Conservation (phyloP, 2,329 filamentous ascomycete species). For the Paracamarosporium sp. region DNA sequence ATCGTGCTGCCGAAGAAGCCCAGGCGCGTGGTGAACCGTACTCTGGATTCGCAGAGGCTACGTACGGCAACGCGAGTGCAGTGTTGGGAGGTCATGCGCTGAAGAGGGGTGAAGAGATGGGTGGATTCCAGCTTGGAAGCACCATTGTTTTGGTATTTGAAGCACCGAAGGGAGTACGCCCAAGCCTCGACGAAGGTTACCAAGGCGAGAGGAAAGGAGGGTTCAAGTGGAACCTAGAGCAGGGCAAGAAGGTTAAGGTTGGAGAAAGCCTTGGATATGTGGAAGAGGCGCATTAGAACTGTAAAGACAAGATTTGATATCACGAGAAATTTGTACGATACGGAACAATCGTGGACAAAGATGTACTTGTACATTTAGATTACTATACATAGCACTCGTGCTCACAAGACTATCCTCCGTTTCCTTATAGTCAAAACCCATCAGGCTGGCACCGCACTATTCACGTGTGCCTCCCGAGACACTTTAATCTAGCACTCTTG, state of each 20-base stretch:
- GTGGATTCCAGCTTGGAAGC: conserved; percentile 93
- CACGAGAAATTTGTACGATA: conserved; percentile 6
- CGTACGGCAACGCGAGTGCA: conserved; percentile 77
- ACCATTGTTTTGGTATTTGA: conserved; percentile 97
- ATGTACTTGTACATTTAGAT: neutral
- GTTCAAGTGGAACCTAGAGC: conserved; percentile 86
- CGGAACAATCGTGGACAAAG: neutral
- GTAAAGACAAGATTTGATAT: neutral
- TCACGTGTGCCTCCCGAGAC: no score
- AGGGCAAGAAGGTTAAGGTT: conserved; percentile 87
- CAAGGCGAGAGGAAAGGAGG: conserved; percentile 66
- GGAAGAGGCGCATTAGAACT: conserved; percentile 50
- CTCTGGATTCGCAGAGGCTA: conserved; percentile 90
- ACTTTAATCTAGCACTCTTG: no score
- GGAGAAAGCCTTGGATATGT: conserved; percentile 85
- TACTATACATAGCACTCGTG: neutral
- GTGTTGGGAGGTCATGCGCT: conserved; percentile 85
- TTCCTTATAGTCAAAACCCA: no score
- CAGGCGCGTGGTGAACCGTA: conserved; percentile 79
- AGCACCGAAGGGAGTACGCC: conserved; percentile 72
- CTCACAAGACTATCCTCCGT: neutral
- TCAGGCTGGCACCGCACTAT: no score
- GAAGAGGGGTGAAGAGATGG: conserved; percentile 93
- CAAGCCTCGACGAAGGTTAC: conserved; percentile 64
- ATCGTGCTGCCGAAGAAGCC: conserved; percentile 82